phyloP scores from a whole-genome alignment of 1,139 yeast species.

The Candida sanyaensis region DNA sequence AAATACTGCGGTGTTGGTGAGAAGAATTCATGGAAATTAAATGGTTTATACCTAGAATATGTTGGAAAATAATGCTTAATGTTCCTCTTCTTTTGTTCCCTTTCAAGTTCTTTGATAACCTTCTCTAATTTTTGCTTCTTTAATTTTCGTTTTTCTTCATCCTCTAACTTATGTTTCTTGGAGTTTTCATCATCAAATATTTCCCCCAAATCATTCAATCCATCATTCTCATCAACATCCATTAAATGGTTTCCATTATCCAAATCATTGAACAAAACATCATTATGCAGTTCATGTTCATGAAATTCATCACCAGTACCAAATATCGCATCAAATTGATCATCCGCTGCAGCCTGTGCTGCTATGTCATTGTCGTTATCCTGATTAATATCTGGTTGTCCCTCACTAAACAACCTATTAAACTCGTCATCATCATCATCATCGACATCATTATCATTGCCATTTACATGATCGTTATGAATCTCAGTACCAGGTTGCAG shows the following conservation, averaged over 20 bases:
- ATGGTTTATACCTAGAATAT: constrained; percentile 54
- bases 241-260: constrained; percentile 15
- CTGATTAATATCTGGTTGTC: constrained; percentile 6
- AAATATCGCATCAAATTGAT: constrained; percentile 52
- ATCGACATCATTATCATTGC: constrained; percentile 19
- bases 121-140: constrained; percentile 28
- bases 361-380: constrained; percentile 24
- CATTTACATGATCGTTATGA: constrained; percentile 8
- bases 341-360: constrained; percentile 39
- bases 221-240: constrained; percentile 19
- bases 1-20: constrained; percentile 62
- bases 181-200: constrained; percentile 26
- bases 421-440: constrained; percentile 25
- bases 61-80: constrained; percentile 61
- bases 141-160: constrained; percentile 20
- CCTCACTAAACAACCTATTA: constrained; percentile 17
- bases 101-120: constrained; percentile 35
- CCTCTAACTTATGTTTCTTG: constrained; percentile 23
- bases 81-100: constrained; percentile 32
- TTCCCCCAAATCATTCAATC: constrained; percentile 36
- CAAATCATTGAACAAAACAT: constrained; percentile 19
- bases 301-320: constrained; percentile 31
- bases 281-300: constrained; percentile 8
- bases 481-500: neutral
- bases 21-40: constrained; percentile 68